These are phyloP conservation scores for Scedosporium aurantiacum DNA, from an alignment of 2,329 filamentous ascomycete genomes.

Conservation along the genomic window DNA sequence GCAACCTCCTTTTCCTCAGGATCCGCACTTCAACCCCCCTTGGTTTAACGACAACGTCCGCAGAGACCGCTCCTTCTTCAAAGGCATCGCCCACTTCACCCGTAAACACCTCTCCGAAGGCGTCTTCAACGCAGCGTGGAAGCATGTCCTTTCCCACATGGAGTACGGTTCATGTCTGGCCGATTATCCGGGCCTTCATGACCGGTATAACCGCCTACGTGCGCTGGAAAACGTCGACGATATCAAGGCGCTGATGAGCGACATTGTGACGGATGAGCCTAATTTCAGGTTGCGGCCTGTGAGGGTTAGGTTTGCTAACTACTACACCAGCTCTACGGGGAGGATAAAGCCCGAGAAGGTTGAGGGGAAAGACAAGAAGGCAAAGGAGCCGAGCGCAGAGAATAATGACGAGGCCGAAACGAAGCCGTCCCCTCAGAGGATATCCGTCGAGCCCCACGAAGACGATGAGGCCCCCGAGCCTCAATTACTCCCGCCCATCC, in stretches of 20 bases:
- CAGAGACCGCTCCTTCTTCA: conserved; percentile 57
- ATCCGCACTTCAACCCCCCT: conserved; percentile 63
- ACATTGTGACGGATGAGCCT: conserved; percentile 9
- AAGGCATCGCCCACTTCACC: conserved; percentile 62
- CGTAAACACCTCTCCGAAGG: conserved; percentile 67
- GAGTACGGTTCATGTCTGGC: conserved; percentile 76
- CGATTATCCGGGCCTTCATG: conserved; percentile 59
- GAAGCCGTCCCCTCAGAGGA: conserved; percentile 22
- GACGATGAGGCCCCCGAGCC: conserved; percentile 16
- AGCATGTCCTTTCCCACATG: conserved; percentile 67
- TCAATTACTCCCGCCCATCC: background rate
- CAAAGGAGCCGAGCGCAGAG: background rate
- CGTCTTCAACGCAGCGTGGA: conserved; percentile 56
- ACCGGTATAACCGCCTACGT: conserved; percentile 58
- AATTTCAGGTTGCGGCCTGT: conserved; percentile 2
- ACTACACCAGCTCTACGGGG: conserved; percentile 79
- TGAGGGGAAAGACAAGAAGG: background rate
- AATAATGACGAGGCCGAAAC: background rate
- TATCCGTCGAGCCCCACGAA: conserved; percentile 34
- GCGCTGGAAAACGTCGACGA: conserved; percentile 62
- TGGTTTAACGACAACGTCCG: conserved; percentile 66
- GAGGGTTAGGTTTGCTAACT: conserved; percentile 73
- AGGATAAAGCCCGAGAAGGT: conserved; percentile 42
- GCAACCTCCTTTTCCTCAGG: conserved; percentile 16
- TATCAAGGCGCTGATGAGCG: conserved; percentile 17